A percentile compares a stretch with the other conserved stretches of the same genome.
phyloP scores from a whole-genome alignment of 2,329 filamentous ascomycete genomes.

The Paecilomyces sp. region DNA sequence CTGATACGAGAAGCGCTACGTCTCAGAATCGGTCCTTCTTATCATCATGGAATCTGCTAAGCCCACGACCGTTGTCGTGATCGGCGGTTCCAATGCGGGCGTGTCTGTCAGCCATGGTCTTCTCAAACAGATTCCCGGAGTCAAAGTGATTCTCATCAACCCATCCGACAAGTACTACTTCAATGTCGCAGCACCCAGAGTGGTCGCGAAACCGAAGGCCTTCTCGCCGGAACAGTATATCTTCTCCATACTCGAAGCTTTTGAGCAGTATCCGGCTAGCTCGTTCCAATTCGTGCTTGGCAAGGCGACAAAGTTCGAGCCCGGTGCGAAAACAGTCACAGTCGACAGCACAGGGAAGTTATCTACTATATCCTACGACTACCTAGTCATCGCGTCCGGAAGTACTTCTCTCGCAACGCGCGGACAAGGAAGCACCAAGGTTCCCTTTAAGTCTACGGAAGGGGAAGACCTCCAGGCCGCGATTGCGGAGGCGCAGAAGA shows the following conservation, averaged over 20 bases:
- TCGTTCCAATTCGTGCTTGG: slow-evolving; percentile 47
- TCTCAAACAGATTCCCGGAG: slow-evolving; percentile 23
- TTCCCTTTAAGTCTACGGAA: slow-evolving; percentile 38
- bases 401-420: slow-evolving; percentile 39
- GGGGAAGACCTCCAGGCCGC: slow-evolving; percentile 27
- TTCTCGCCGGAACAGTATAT: slow-evolving; percentile 44
- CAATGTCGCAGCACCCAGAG: slow-evolving; percentile 47
- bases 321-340: slow-evolving; percentile 35
- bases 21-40: neutral
- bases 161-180: slow-evolving; percentile 49
- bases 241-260: slow-evolving; percentile 42
- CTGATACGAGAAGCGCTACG: neutral
- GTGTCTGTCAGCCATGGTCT: slow-evolving; percentile 28
- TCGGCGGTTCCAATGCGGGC: slow-evolving; percentile 33
- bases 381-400: slow-evolving; percentile 52
- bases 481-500: slow-evolving; percentile 26
- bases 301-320: slow-evolving; percentile 41
- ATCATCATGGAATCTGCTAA: neutral
- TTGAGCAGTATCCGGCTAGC: slow-evolving; percentile 42
- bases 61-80: slow-evolving; percentile 19
- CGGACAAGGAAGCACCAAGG: slow-evolving; percentile 15
- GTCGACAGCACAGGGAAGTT: slow-evolving; percentile 26
- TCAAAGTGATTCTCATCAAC: slow-evolving; percentile 48
- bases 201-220: slow-evolving; percentile 41
- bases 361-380: slow-evolving; percentile 41